Conservation (phyloP, 495 filamentous ascomycete species). For the Saxispiralis lemnorum region DNA sequence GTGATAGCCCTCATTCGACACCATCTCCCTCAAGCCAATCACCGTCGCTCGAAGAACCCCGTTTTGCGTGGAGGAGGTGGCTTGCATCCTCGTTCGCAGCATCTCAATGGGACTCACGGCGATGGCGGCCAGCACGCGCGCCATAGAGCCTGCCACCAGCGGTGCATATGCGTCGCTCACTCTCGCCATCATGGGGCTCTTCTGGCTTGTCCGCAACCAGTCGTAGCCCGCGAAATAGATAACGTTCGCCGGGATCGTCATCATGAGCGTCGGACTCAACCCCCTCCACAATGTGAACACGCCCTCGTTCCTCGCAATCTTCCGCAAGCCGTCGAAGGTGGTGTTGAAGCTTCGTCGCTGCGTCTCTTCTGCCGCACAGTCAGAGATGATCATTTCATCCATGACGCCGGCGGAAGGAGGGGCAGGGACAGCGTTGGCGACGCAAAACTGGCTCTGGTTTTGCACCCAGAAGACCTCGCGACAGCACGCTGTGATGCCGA, state of each 20-base stretch:
- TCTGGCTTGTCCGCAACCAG: conserved; percentile 56
- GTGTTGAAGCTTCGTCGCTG: conserved; percentile 71
- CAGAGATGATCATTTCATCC: conserved; percentile 27
- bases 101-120: conserved; percentile 86
- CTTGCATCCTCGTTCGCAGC: conserved; percentile 84
- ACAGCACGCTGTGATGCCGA: conserved; percentile 89
- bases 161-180: conserved; percentile 54
- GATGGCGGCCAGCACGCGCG: conserved; percentile 62
- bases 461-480: conserved; percentile 93
- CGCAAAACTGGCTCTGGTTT: conserved; percentile 66
- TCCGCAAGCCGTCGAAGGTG: conserved; percentile 78
- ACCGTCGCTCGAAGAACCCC: conserved; percentile 60
- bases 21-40: conserved; percentile 60
- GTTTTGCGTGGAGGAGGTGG: conserved; percentile 34
- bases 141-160: conserved; percentile 58
- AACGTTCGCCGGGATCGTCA: conserved; percentile 89
- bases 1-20: conserved; percentile 50
- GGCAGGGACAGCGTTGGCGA: conserved; percentile 33
- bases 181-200: conserved; percentile 45
- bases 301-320: conserved; percentile 94
- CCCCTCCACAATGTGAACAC: conserved; percentile 78
- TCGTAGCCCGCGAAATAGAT: conserved; percentile 99
- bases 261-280: conserved; percentile 75
- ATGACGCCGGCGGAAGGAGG: conserved; percentile 21
- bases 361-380: conserved; percentile 76